These are phyloP conservation scores for Austroboletus niveus DNA, from an alignment of 1,284 basidiomycete genomes.

Conservation along the genomic window DNA sequence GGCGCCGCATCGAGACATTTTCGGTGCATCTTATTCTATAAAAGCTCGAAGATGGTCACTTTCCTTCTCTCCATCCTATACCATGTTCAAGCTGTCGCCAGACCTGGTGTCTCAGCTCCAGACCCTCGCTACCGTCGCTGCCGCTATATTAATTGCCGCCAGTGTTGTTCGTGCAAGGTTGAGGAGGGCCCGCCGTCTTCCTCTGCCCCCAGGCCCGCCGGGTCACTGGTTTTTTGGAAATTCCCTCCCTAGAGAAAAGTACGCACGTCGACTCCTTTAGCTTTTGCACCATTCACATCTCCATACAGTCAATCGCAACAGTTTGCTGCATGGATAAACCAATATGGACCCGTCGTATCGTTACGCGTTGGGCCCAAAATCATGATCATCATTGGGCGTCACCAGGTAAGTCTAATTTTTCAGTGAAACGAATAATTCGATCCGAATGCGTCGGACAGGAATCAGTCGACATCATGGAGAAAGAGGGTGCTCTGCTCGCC, in stretches of 20 bases:
- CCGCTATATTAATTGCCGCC: conserved; percentile 15
- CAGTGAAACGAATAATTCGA: too few relatives aligned
- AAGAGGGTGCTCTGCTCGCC: conserved; percentile 31
- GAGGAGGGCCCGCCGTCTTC: conserved; percentile 13
- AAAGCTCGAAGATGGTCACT: too few relatives aligned
- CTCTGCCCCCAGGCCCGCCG: conserved; percentile 29
- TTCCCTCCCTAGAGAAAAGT: conserved; percentile 26
- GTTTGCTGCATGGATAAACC: conserved; percentile 35
- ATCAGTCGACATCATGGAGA: conserved; percentile 44
- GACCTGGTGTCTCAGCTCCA: conserved; percentile 11
- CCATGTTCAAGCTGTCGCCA: conserved; percentile 8
- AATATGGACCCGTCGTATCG: conserved; percentile 39
- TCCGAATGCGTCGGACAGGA: conserved; percentile 31
- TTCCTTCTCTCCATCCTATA: not conserved
- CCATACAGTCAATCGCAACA: conserved; percentile 31
- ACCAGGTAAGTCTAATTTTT: conserved; percentile 27
- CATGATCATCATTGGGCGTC: conserved; percentile 35
- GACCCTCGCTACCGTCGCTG: conserved; percentile 16
- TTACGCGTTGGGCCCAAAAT: conserved; percentile 31
- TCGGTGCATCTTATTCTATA: too few relatives aligned
- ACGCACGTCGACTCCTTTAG: not conserved
- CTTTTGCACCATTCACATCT: not conserved
- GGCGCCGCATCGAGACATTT: too few relatives aligned
- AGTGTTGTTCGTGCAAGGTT: conserved; percentile 9
- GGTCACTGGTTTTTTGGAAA: conserved; percentile 32